Conservation (phyloP, 352 stramenopile species). For the Peronosclerospora sorghi region DNA sequence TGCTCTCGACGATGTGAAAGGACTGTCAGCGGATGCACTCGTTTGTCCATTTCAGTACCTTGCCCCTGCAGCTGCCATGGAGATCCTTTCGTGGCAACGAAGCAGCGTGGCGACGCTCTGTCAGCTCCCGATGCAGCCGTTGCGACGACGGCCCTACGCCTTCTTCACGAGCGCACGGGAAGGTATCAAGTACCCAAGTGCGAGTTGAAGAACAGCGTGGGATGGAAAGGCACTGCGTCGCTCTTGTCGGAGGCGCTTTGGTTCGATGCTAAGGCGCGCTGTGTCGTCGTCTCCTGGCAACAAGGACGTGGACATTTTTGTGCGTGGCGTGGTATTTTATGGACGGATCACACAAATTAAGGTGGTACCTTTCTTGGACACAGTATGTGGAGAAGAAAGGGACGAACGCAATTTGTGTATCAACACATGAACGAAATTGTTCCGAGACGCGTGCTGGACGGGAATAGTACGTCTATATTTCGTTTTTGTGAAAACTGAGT, state of each 20-base stretch:
- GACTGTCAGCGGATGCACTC: conserved; percentile 21
- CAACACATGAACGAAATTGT: too few species aligned
- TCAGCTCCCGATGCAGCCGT: neutral
- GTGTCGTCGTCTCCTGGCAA: conserved; percentile 31
- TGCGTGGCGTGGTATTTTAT: conserved; percentile 25
- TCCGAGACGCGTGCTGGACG: too few species aligned
- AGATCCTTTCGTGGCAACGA: conserved; percentile 2
- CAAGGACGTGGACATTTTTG: conserved; percentile 57
- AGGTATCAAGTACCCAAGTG: conserved; percentile 36
- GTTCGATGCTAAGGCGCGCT: conserved; percentile 47
- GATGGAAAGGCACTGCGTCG: conserved; percentile 25
- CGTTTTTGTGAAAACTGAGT: too few species aligned
- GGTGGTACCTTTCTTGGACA: too few species aligned
- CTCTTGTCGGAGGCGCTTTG: conserved; percentile 49
- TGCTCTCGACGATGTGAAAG: conserved; percentile 45
- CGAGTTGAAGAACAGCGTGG: conserved; percentile 36
- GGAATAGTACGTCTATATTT: too few species aligned
- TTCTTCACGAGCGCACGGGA: conserved; percentile 42
- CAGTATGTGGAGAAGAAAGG: too few species aligned
- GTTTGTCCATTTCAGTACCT: conserved; percentile 18
- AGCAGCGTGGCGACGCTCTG: neutral
- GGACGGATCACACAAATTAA: too few species aligned
- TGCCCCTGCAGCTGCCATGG: conserved; percentile 42
- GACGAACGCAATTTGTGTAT: too few species aligned
- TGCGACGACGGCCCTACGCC: conserved; percentile 11